Base-by-base conservation (phyloP, 1,284 basidiomycete genomes). In the Amylostereum areolatum region DNA sequence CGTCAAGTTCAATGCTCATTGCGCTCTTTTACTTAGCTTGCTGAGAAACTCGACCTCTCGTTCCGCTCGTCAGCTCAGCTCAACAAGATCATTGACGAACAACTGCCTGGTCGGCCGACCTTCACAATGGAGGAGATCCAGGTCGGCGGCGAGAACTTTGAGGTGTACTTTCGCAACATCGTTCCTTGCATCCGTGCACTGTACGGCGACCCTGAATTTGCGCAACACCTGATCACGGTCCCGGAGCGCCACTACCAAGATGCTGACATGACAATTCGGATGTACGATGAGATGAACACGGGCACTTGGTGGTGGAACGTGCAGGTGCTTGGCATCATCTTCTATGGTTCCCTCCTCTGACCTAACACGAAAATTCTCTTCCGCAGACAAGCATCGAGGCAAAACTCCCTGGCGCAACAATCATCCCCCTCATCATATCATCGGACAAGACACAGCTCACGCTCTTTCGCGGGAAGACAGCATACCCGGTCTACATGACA, bases 401-500 rank as follows among this genome's bases (percentile, higher is more conserved):
- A n/a, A n/a, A n/a, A n/a, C n/a, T n/a, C n/a, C n/a, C n/a, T n/a
- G n/a, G n/a, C n/a, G n/a, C n/a, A n/a, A n/a, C n/a, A n/a, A n/a
- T n/a, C n/a, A n/a, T n/a, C n/a, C n/a, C n/a, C n/a, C n/a, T n/a
- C n/a, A n/a, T n/a, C n/a, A n/a, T n/a, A n/a, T n/a, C n/a, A n/a
- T n/a, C n/a, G n/a, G n/a, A n/a, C n/a, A n/a, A n/a, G n/a, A n/a
- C n/a, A n/a, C n/a, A n/a, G n/a, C n/a, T n/a, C n/a, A n/a, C n/a
- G n/a, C n/a, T n/a, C n/a, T n/a, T n/a, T n/a, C n/a, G n/a, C n/a
- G n/a, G n/a, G n/a, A n/a, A n/a, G n/a, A n/a, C n/a, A n/a, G n/a
- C n/a, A n/a, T n/a, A n/a, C n/a, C n/a, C n/a, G n/a, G n/a, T 41
- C 9, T 41, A 72, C 54, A 71, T 75, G n/a, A 73, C 68, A 0